Evolutionary conservation across 108 stramenopile genomes (phyloP), one percentile per base, ranked within the genome.

Genomic region (Skeletonema menzelii): DNA sequence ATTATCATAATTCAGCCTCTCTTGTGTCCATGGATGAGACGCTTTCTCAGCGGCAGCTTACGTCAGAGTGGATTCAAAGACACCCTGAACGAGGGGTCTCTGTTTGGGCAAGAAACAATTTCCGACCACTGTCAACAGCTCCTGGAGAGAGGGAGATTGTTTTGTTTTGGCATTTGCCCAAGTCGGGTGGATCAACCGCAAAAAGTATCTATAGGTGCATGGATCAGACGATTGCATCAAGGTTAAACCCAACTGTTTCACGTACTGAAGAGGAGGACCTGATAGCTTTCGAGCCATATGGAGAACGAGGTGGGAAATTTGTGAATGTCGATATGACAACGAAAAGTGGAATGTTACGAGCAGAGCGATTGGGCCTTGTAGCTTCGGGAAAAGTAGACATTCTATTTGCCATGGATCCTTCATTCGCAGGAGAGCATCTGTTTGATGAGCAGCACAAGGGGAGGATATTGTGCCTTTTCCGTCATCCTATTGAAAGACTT

Each of bases 401-500:
- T 6, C 11, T 59, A 11, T 34, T 75, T n/a, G 69, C 67, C 14
- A 31, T 59, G 28, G 59, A 59, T 27, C 27, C 13, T 12, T 4
- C 59, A 5, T 59, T 59, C 31, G 59, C 59, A 7, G 31, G 28
- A 12, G 59, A 59, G 5, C 28, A 59, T 24, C 19, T 59, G 27
- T 59, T 14, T 59, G 59, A 59, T 28, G 11, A 2, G 15, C 6
- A 44, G 11, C 63, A 64, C n/a, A 53, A 24, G 49, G 63, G 63
- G 10, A 44, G 63, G 11, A 55, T 64, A 13, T 19, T 82, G 17
- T 62, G 73, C 8, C 38, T 86, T 12, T 82, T 86, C 55, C 82
- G 86, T 13, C 79, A 86, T 72, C 86, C 86, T 5, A 40, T 86
- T 6, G 76, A 86, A 28, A 59, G 86, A n/a, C 27, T 59, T n/a